Conservation (phyloP, 192 early-diverging fungal species). For the Allomyces arbusculus region DNA sequence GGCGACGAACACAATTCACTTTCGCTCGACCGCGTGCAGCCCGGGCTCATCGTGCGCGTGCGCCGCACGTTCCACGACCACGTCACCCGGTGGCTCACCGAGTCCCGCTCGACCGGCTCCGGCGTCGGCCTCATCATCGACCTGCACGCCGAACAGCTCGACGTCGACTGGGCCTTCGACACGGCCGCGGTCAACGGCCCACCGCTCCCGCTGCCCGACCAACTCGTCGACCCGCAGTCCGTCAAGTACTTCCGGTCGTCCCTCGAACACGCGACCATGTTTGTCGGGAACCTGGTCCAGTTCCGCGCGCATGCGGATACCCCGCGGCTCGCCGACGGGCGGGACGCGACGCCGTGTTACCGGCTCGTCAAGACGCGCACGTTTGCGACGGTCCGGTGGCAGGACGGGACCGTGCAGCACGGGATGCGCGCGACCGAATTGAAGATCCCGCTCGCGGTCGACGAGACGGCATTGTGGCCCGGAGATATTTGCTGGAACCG, state of each 20-base stretch:
- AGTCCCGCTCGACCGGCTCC: not conserved
- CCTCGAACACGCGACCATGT: not conserved
- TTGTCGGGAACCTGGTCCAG: not conserved
- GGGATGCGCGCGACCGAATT: slow-evolving; percentile 8
- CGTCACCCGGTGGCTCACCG: not conserved
- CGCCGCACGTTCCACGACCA: not conserved
- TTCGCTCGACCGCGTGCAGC: not conserved
- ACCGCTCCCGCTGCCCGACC: not conserved
- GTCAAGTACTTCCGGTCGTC: not conserved
- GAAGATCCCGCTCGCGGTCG: slow-evolving; percentile 17
- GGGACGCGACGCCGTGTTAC: not conserved
- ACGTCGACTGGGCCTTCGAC: not conserved
- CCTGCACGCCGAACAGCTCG: not conserved
- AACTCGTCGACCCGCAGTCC: not conserved
- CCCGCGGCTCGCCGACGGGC: not conserved
- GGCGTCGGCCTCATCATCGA: not conserved
- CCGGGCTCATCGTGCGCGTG: not conserved
- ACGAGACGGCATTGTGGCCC: slow-evolving; percentile 23
- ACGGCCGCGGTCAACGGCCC: not conserved
- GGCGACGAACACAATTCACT: not conserved
- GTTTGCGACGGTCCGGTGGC: slow-evolving; percentile 14
- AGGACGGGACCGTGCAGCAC: slow-evolving; percentile 11
- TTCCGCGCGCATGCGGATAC: no score
- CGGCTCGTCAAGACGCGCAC: slow-evolving; percentile 13
- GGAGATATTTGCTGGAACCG: slow-evolving; percentile 17